Evolutionary conservation across 306 rosid species (phyloP), one percentile per base, ranked within the genome.

Genomic region (Fragaria ananassa): DNA sequence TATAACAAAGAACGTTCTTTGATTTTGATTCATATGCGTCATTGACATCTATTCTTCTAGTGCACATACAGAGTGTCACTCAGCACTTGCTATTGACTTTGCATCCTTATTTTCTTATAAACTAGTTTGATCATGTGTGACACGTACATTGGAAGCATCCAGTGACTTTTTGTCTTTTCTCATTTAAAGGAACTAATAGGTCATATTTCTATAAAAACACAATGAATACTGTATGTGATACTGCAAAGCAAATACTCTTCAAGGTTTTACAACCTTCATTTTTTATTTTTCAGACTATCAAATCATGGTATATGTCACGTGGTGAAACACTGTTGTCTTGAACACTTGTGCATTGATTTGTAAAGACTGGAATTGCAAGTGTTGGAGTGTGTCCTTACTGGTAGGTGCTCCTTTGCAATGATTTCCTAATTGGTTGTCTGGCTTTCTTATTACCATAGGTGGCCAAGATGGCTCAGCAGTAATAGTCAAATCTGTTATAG

Each of bases 401-500:
- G 63, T 78, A 62, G 54, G 41, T 75, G 41, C 74, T 70, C 68
- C 49, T 39, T 41, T 44, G 51, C 56, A 6, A 39, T 71, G 73
- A 53, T 79, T 80, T 50, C 68, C 17, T 58, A 58, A 58, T 58
- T 58, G 29, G 65, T 58, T 62, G 29, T 76, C 54, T 70, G 46
- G 35, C 39, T 65, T 76, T 75, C 80, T 82, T 71, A 75, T 80
- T 68, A 65, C 74, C 27, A 72, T 79, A 89, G 97, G 83, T 66
- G 84, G 84, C 70, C 88, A 89, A 78, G 95, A 87, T 78, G 84
- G 85, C 79, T 83, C 88, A 42, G 87, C 75, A 60, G 62, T 81
- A 37, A 85, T 84, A 89, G 76, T 93, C 67, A 97, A 93, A 47
- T 78, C 89, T 75, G 75, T 91, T n/a, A 74, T 89, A 51, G 96